Conservation (phyloP, 352 stramenopile species). For the Phytophthora multivora region DNA sequence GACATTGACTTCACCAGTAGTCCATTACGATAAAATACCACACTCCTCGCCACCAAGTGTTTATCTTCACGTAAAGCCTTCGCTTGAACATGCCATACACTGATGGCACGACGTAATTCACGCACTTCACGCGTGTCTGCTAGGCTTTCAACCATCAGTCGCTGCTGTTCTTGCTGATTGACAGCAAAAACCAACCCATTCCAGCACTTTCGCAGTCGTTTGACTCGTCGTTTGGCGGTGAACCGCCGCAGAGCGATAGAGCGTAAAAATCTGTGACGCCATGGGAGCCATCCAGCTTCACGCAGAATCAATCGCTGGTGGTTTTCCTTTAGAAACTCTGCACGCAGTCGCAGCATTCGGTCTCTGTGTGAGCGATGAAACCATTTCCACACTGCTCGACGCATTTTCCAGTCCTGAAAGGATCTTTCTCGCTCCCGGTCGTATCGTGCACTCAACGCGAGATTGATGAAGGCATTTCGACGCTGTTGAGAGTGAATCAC, state of each 20-base stretch:
- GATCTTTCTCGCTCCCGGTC: constrained; percentile 5
- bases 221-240: background rate
- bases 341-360: constrained; percentile 20
- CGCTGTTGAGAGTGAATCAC: constrained; percentile 16
- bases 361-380: constrained; percentile 13
- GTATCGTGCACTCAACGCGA: constrained; percentile 1
- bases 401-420: constrained; percentile 22
- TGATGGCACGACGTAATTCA: constrained; percentile 1
- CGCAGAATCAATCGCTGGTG: constrained; percentile 21
- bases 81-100: constrained; percentile 9
- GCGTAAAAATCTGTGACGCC: constrained; percentile 11
- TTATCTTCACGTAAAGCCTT: background rate
- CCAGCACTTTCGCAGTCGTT: constrained; percentile 14
- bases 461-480: constrained; percentile 14
- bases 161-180: constrained; percentile 8
- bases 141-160: constrained; percentile 13
- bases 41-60: background rate
- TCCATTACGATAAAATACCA: background rate
- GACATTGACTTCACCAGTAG: constrained; percentile 4
- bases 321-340: constrained; percentile 27
- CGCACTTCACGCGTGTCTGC: constrained; percentile 8
- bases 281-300: constrained; percentile 11
- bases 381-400: constrained; percentile 31
- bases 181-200: constrained; percentile 15
- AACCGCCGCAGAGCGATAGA: constrained; percentile 5